A percentile compares a stretch with the other conserved stretches of the same genome.
These are phyloP conservation scores for Uncinocarpus reesii DNA, from an alignment of 2,329 filamentous ascomycete species.

Conservation along the genomic window DNA sequence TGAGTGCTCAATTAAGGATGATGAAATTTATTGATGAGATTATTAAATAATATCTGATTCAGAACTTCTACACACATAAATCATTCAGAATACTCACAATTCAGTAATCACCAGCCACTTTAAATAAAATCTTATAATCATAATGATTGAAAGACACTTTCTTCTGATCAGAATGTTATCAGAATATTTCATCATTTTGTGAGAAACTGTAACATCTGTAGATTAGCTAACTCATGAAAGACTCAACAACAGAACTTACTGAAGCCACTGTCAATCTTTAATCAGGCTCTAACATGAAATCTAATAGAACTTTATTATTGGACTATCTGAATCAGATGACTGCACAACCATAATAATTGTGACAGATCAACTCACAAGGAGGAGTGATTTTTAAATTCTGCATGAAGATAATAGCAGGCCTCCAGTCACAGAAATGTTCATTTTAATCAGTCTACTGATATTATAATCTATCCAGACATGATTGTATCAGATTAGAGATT, in stretches of 20 bases:
- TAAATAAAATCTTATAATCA: background rate
- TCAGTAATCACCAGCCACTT: background rate
- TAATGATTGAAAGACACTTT: background rate
- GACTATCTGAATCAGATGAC: background rate
- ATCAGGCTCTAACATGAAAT: background rate
- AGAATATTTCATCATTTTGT: too few species aligned
- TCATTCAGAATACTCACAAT: too few species aligned
- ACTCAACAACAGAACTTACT: background rate
- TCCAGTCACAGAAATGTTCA: too few species aligned
- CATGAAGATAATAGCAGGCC: background rate
- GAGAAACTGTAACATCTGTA: too few species aligned
- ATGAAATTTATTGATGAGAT: too few species aligned
- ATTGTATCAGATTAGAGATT: conserved; percentile 16
- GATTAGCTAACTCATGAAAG: too few species aligned
- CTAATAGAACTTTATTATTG: too few species aligned
- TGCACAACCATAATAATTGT: background rate
- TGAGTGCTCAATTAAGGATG: background rate
- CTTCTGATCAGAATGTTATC: background rate
- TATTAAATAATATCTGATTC: too few species aligned
- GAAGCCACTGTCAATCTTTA: background rate
- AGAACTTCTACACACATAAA: too few species aligned
- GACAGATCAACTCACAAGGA: background rate
- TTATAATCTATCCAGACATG: conserved; percentile 19
- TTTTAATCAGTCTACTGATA: conserved; percentile 19
- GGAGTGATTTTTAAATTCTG: background rate